Conservation (phyloP, 768 basidiomycete genomes). For the Russula sp. region DNA sequence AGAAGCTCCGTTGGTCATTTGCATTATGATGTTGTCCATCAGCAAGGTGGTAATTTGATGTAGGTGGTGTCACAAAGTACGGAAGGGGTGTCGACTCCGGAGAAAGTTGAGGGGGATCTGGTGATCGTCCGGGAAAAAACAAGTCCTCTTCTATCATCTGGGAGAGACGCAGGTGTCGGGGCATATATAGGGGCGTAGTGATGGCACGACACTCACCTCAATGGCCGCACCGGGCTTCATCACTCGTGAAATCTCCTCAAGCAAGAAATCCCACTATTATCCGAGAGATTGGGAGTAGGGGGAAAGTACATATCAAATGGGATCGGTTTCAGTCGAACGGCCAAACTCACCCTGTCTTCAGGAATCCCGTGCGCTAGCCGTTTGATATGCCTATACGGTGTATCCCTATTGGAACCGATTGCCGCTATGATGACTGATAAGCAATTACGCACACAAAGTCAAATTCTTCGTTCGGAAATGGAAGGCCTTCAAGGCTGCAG, state of each 20-base stretch:
- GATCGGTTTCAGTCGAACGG: not conserved
- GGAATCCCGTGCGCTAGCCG: conserved; percentile 69
- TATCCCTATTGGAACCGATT: not conserved
- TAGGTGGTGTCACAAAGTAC: not conserved
- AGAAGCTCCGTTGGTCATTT: not conserved
- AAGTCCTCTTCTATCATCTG: conserved; percentile 72
- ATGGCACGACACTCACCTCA: conserved; percentile 37
- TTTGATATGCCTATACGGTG: conserved; percentile 48
- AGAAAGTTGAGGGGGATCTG: conserved; percentile 25
- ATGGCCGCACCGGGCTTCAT: conserved; percentile 71
- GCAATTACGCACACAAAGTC: conserved; percentile 57
- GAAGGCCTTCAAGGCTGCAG: conserved; percentile 55
- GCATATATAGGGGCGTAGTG: not conserved
- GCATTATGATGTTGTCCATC: not conserved
- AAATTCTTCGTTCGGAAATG: conserved; percentile 66
- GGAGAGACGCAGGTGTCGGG: not conserved
- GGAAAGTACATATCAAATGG: not conserved
- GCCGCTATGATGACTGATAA: not conserved
- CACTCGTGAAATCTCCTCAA: conserved; percentile 64
- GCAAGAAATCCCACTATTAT: conserved; percentile 54
- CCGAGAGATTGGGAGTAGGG: not conserved
- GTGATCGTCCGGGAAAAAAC: conserved; percentile 53
- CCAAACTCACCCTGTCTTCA: conserved; percentile 52
- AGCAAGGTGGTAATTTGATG: not conserved
- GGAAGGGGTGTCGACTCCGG: conserved; percentile 15